phyloP scores from a whole-genome alignment of 352 stramenopile genomes.

The Globisporangium polare region DNA sequence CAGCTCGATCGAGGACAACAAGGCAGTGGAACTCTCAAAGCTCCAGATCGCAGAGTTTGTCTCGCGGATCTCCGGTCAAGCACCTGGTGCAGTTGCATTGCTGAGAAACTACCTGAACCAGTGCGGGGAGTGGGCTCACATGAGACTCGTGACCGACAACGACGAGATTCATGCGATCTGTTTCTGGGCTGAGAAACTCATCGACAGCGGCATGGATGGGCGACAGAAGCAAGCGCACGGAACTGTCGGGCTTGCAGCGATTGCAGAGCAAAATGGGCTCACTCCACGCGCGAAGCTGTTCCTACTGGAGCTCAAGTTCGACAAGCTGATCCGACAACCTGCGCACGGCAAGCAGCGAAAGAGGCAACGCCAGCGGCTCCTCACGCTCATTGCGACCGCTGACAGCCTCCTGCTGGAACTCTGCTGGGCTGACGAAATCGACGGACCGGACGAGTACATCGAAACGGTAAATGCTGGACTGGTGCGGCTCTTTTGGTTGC shows the following conservation, averaged over 20 bases:
- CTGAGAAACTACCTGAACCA: slow-evolving; percentile 45
- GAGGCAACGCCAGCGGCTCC: slow-evolving; percentile 21
- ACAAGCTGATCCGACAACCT: slow-evolving; percentile 32
- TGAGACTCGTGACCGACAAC: slow-evolving; percentile 26
- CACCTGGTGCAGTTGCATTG: not conserved
- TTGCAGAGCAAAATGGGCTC: slow-evolving; percentile 17
- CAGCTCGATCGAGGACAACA: not conserved
- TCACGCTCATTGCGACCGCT: slow-evolving; percentile 23
- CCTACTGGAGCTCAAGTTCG: slow-evolving; percentile 56
- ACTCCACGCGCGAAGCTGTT: slow-evolving; percentile 41
- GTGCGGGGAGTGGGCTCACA: slow-evolving; percentile 50
- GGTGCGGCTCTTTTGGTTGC: slow-evolving; percentile 54
- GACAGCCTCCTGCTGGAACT: slow-evolving; percentile 43
- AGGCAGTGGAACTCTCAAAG: slow-evolving; percentile 10
- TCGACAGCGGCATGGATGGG: slow-evolving; percentile 32
- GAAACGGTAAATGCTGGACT: slow-evolving; percentile 8
- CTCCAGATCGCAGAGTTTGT: slow-evolving; percentile 17
- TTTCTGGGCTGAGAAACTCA: slow-evolving; percentile 52
- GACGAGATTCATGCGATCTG: slow-evolving; percentile 42
- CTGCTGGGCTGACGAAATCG: slow-evolving; percentile 31
- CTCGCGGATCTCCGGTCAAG: not conserved
- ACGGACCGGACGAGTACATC: slow-evolving; percentile 10
- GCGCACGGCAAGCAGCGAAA: slow-evolving; percentile 20
- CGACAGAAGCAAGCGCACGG: slow-evolving; percentile 6
- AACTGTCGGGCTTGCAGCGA: slow-evolving; percentile 7